Evolutionary conservation across 192 early-diverging fungal genomes (phyloP).

Genomic region (Pecoramyces ruminantium): DNA sequence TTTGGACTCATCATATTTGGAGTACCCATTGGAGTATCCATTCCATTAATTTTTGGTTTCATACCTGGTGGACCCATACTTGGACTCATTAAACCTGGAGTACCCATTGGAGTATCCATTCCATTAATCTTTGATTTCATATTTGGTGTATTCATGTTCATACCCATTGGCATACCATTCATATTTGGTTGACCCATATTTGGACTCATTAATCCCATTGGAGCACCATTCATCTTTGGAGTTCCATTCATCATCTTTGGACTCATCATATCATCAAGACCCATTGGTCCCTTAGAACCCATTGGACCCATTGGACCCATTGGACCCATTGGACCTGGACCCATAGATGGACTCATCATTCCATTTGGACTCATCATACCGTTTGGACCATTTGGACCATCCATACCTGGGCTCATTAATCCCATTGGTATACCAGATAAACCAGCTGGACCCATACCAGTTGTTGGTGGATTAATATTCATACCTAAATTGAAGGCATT

Average conservation of each 20-base stretch:
- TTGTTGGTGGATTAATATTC: not conserved
- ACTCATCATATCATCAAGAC: no score
- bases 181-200: not conserved
- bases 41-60: not conserved
- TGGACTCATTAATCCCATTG: not conserved
- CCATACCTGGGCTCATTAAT: not conserved
- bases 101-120: no score
- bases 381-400: no score
- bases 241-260: not conserved
- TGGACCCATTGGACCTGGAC: no score
- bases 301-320: no score
- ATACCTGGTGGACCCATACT: not conserved
- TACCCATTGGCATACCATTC: not conserved
- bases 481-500: not conserved
- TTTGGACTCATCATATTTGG: not conserved
- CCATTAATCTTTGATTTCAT: no score
- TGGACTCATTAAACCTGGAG: no score
- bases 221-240: not conserved
- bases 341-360: no score
- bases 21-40: no score
- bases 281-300: no score
- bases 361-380: no score
- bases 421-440: not conserved
- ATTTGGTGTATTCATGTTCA: no score
- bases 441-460: not conserved